Base-by-base conservation (phyloP, 768 basidiomycete genomes). In the Lentinula sp. region DNA sequence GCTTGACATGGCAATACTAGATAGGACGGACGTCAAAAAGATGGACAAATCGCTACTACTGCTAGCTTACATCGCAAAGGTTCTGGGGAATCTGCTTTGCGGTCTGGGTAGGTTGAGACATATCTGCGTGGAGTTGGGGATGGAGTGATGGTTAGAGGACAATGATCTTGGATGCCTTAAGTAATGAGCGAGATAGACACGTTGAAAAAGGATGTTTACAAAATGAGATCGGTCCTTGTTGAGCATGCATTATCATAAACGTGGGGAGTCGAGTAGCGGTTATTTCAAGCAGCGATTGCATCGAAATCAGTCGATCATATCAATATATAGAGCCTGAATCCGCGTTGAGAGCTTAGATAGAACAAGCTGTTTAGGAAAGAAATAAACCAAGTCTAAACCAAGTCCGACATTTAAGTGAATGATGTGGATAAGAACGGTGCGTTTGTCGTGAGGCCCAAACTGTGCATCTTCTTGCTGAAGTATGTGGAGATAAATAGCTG, bases 1-100 rank as follows among this genome's bases (percentile, higher is more conserved):
- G 79, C 63, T 81, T 81, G 71, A 76, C 74, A 62, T 80, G 74
- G 62, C 82, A 84, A 62, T 79, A 79, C 82, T 84, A 62, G 4
- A 28, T 28, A 28, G 28, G 28, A 28, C 3, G 28, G 28, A 28
- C 28, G 28, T 28, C 28, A 28, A 28, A 3, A 28, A 28, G 28
- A 28, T 2, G 4, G 28, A 28, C 28, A 28, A 28, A 28, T 28
- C 28, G 28, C 4, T 28, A 28, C 28, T 28, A 28, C 28, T 28
- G 28, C 28, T 28, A 32, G n/a, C 45, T 59, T 18, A 59, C 57
- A 59, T 59, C 57, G 45, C 57, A 59, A 28, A 59, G 46, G 12
- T 18, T 57, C 16, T 43, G 42, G 15, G 42, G 18, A 15, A 28
- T 45, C 42, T 42, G 41, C 13, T 13, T 33, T 18, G 42, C 16